Percentiles rank a stretch among this genome's conserved stretches.
These are phyloP conservation scores for Simplicillium aogashimaense DNA, from an alignment of 2,329 filamentous ascomycete genomes.

Conservation along the genomic window DNA sequence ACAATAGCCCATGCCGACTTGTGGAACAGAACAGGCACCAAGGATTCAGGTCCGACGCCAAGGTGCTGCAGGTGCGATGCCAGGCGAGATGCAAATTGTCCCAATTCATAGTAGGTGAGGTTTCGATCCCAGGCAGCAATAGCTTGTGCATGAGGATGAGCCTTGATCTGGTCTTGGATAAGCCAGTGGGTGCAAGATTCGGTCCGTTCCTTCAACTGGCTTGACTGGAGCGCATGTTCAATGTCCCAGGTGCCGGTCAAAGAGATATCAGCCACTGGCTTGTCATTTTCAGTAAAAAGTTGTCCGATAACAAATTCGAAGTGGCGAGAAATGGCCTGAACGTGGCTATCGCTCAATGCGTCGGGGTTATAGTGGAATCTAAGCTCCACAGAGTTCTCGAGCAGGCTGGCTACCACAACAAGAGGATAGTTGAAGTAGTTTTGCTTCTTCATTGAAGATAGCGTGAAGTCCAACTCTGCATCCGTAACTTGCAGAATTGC, in stretches of 20 bases:
- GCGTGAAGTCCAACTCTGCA: background rate
- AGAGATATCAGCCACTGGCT: background rate
- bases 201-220: background rate
- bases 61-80: background rate
- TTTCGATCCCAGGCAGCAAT: slow-evolving; percentile 11
- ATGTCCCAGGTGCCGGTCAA: background rate
- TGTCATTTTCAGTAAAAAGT: background rate
- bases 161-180: slow-evolving; percentile 1
- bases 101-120: slow-evolving; percentile 4
- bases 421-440: slow-evolving; percentile 8
- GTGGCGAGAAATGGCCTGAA: slow-evolving; percentile 4
- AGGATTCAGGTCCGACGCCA: background rate
- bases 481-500: background rate
- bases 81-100: background rate
- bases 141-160: slow-evolving; percentile 2
- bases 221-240: slow-evolving; percentile 1
- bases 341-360: background rate
- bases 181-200: slow-evolving; percentile 5
- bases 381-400: background rate
- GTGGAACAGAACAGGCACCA: slow-evolving; percentile 6
- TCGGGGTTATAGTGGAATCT: slow-evolving; percentile 1
- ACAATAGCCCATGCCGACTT: slow-evolving; percentile 7
- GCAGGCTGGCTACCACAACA: slow-evolving; percentile 1
- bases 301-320: slow-evolving; percentile 4
- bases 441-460: slow-evolving; percentile 4